Conservation (phyloP, 2,329 filamentous ascomycete species). For the Trichoderma aggressivum region DNA sequence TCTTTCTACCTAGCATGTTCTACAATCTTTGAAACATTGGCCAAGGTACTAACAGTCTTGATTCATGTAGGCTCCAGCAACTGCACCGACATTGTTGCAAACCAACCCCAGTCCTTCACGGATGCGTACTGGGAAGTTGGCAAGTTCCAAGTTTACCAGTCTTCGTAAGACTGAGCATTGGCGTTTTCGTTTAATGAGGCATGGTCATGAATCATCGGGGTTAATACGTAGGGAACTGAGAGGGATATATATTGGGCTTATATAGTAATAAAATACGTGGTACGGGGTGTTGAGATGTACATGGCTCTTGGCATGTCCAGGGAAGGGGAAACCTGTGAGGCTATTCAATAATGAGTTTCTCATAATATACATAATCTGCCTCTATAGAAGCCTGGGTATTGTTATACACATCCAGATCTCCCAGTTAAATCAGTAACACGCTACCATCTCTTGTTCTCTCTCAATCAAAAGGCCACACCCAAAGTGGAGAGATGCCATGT, state of each 20-base stretch:
- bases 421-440: background rate
- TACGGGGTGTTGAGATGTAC: background rate
- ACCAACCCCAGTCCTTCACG: conserved; percentile 52
- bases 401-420: background rate
- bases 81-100: conserved; percentile 56
- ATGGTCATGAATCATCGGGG: background rate
- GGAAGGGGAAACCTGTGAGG: background rate
- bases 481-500: conserved; percentile 6
- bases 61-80: conserved; percentile 45
- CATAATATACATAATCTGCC: conserved; percentile 9
- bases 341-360: background rate
- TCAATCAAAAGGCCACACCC: background rate
- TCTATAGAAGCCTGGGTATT: conserved; percentile 13
- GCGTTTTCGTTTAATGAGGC: background rate
- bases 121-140: conserved; percentile 66
- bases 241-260: background rate
- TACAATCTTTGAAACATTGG: background rate
- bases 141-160: conserved; percentile 54
- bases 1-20: background rate
- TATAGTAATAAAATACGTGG: background rate
- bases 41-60: background rate
- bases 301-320: background rate
- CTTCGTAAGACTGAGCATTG: conserved; percentile 22
- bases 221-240: background rate
- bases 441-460: background rate